Base-by-base conservation (phyloP, 345 rosid species). In the Gynandropsis gynandra region DNA sequence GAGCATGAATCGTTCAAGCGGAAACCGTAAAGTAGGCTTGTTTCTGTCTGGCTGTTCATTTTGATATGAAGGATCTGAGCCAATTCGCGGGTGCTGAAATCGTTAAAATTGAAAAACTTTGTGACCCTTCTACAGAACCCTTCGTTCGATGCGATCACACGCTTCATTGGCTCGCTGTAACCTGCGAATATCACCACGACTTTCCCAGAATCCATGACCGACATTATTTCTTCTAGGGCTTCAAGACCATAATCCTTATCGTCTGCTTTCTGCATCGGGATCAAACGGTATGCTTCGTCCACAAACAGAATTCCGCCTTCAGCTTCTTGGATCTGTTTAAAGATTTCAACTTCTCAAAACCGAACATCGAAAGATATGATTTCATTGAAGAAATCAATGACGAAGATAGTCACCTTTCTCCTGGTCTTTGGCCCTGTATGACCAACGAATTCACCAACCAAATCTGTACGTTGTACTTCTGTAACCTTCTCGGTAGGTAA, bases 361-460 rank as follows among this genome's bases (percentile, higher is more conserved):
- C 29, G 51, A n/a, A n/a, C n/a, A n/a, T n/a, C n/a, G n/a, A n/a
- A n/a, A n/a, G n/a, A n/a, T n/a, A n/a, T n/a, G n/a, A n/a, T n/a
- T n/a, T n/a, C n/a, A n/a, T n/a, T n/a, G n/a, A n/a, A n/a, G n/a
- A n/a, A n/a, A n/a, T n/a, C n/a, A n/a, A n/a, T n/a, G n/a, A n/a
- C n/a, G n/a, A 9, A 32, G 9, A 1, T 43, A 17, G 31, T 19
- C 58, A 85, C 99, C 99, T 80, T 93, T 59, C 85, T 78, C 73
- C 94, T 72, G 29, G 99, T 93, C 75, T 85, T 93, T 39, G 99
- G 99, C 35, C 99, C 99, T 10, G 97, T 93, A 59, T 93, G 97
- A 18, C 97, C 97, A 31, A 93, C 99, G 59, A 93, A 88, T 71
- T 93, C 95, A 37, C 99, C 99, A 53, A 93, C 99, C 77, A 93